Conservation (phyloP, 495 filamentous ascomycete species). For the Thermothielavioides terrestris region DNA sequence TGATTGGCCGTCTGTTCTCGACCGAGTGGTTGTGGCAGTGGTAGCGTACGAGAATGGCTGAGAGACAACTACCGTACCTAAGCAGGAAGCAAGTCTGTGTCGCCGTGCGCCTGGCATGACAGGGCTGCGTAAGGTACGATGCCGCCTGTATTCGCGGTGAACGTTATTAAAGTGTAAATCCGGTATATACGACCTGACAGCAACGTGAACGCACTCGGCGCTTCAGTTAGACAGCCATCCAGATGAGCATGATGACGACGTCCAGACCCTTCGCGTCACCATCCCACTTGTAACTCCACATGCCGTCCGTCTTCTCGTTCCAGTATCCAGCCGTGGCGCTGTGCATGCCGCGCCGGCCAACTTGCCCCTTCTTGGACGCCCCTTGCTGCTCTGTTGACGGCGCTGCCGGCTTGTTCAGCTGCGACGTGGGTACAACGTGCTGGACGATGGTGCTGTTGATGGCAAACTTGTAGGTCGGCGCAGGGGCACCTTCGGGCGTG, state of each 20-base stretch:
- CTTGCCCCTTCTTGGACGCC: slow-evolving; percentile 50
- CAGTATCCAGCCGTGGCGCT: slow-evolving; percentile 89
- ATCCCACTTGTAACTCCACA: slow-evolving; percentile 96
- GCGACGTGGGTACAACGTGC: slow-evolving; percentile 55
- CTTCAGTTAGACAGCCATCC: slow-evolving; percentile 59
- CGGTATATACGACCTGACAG: not conserved
- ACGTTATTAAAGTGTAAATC: not conserved
- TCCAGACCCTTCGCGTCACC: slow-evolving; percentile 80
- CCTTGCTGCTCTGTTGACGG: slow-evolving; percentile 21
- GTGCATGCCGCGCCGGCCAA: slow-evolving; percentile 90
- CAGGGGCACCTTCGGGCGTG: slow-evolving; percentile 43
- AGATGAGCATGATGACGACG: slow-evolving; percentile 84
- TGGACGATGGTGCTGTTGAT: slow-evolving; percentile 98
- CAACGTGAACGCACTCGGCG: not conserved
- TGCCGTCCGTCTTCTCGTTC: slow-evolving; percentile 95
- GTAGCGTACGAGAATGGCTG: too few relatives aligned
- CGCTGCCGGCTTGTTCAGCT: slow-evolving; percentile 39
- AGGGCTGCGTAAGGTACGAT: too few relatives aligned
- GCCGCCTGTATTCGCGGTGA: too few relatives aligned
- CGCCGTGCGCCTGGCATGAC: too few relatives aligned
- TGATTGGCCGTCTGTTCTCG: too few relatives aligned
- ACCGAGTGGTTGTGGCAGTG: too few relatives aligned
- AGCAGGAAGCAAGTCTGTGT: not conserved
- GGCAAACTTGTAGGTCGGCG: slow-evolving; percentile 70
- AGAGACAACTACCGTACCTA: too few relatives aligned